Percentiles rank a stretch among this genome's conserved stretches.
Conservation (phyloP, 164 flowering plant genomes). For the Protea cynaroides region DNA sequence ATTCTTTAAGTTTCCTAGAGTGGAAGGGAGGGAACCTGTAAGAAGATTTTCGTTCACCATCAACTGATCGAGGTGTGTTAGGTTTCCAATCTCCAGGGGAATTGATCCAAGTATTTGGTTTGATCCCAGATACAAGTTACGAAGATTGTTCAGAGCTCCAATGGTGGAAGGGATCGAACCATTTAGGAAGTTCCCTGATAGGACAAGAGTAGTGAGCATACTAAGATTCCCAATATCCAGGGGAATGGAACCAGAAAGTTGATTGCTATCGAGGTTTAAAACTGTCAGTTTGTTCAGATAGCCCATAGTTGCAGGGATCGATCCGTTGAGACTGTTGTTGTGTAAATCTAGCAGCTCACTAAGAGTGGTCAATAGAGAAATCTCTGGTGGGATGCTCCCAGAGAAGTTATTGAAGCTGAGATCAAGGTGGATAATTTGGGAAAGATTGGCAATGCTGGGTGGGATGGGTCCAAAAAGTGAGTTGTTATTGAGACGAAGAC, state of each 20-base stretch:
- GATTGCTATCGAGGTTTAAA: not conserved
- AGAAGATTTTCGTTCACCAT: not conserved
- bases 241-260: not conserved
- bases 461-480: slow-evolving; percentile 15
- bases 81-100: not conserved
- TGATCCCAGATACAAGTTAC: not conserved
- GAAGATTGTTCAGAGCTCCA: not conserved
- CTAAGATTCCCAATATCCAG: not conserved
- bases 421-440: slow-evolving; percentile 6
- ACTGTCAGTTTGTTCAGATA: not conserved
- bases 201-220: not conserved
- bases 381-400: slow-evolving; percentile 15
- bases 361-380: slow-evolving; percentile 1
- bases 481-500: not conserved
- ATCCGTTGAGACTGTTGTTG: not conserved
- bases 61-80: not conserved
- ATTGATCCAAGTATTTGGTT: not conserved
- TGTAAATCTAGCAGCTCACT: not conserved
- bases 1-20: not conserved
- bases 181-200: not conserved
- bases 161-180: not conserved
- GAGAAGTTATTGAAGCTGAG: slow-evolving; percentile 5
- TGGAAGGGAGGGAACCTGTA: not conserved
- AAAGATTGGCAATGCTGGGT: slow-evolving; percentile 6
- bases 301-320: not conserved